A percentile compares a stretch with the other conserved stretches of the same genome.
Evolutionary conservation across 2,329 filamentous ascomycete species (phyloP).

Genomic region (Fusarium graminum): DNA sequence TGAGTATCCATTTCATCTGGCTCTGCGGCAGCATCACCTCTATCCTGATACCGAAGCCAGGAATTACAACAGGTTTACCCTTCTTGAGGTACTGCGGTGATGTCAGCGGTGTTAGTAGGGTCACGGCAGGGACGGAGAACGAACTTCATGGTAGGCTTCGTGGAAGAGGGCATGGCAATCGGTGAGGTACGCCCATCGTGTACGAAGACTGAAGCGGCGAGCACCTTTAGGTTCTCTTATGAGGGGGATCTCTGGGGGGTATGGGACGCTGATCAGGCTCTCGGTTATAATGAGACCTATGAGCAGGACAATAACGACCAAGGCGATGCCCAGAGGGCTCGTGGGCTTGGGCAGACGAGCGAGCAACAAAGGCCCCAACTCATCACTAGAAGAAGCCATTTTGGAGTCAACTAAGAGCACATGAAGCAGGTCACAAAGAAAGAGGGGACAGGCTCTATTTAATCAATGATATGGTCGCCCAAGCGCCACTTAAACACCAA

Average conservation of each 20-base stretch:
- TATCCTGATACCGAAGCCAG: conserved; percentile 55
- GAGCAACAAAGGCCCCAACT: conserved; percentile 18
- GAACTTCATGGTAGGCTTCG: conserved; percentile 52
- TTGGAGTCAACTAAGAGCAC: neutral
- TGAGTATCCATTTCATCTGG: conserved; percentile 56
- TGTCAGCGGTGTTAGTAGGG: neutral
- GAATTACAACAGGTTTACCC: conserved; percentile 58
- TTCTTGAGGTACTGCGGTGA: conserved; percentile 57
- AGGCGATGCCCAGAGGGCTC: conserved; percentile 28
- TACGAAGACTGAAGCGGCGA: conserved; percentile 50
- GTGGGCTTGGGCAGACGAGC: conserved; percentile 20
- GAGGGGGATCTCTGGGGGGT: conserved; percentile 46
- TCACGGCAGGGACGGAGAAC: neutral
- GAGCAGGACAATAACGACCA: neutral
- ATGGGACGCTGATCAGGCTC: conserved; percentile 39
- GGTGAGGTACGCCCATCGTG: conserved; percentile 48
- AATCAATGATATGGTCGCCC: neutral
- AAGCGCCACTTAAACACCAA: no score
- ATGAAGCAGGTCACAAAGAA: neutral
- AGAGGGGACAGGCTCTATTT: conserved; percentile 10
- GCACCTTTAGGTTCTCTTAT: conserved; percentile 47
- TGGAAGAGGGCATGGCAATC: conserved; percentile 50
- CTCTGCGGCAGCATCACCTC: conserved; percentile 59
- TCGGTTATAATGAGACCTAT: conserved; percentile 39
- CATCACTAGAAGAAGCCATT: conserved; percentile 1